phyloP scores from a whole-genome alignment of 2,329 filamentous ascomycete species.

The Aspergillus brasiliensis region DNA sequence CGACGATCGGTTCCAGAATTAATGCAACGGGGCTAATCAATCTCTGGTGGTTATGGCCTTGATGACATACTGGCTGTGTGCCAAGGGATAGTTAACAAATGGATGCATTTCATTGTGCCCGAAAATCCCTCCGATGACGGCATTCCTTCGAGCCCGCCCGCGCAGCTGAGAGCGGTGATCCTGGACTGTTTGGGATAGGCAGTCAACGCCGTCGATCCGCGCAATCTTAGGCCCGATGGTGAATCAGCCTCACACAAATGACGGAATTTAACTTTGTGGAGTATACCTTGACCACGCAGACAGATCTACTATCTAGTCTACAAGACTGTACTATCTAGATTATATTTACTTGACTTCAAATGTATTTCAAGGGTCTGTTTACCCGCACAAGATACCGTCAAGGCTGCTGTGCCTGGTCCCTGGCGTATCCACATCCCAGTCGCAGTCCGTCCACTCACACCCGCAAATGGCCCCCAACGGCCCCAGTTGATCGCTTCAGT shows the following conservation, averaged over 20 bases:
- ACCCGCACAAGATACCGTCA: too few relatives aligned
- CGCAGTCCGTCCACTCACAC: not conserved
- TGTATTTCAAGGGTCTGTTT: too few relatives aligned
- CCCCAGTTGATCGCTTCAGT: not conserved
- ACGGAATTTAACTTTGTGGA: not conserved
- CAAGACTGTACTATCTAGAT: too few relatives aligned
- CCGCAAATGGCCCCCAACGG: not conserved
- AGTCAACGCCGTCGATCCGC: not conserved
- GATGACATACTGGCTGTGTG: too few relatives aligned
- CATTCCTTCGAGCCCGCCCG: not conserved
- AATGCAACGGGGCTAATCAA: too few relatives aligned
- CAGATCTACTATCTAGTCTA: too few relatives aligned
- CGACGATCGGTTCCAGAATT: too few relatives aligned
- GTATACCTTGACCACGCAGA: too few relatives aligned
- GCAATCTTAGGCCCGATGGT: not conserved
- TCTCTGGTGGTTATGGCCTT: too few relatives aligned
- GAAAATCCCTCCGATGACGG: not conserved
- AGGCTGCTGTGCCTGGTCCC: not conserved
- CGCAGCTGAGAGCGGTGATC: not conserved
- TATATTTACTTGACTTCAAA: too few relatives aligned
- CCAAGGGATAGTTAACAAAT: too few relatives aligned
- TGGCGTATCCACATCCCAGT: not conserved
- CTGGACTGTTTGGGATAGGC: not conserved
- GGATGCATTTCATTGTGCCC: not conserved
- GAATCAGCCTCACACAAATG: not conserved